Evolutionary conservation across 106 monocot genomes (phyloP).

Genomic region (Dendrobium huoshanense): DNA sequence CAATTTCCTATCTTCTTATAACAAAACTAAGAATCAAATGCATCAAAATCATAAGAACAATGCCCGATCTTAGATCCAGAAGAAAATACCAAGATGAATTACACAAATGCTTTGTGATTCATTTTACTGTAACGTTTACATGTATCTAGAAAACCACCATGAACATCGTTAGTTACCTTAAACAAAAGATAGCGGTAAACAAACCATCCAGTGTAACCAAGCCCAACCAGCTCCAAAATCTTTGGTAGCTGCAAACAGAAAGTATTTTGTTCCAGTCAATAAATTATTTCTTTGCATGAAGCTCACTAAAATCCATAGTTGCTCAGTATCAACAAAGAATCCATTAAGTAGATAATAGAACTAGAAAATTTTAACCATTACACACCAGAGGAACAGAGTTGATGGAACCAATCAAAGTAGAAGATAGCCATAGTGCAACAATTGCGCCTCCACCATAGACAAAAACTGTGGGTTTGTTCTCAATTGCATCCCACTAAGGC

Average conservation of each 20-base stretch:
- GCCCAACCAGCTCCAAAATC: conserved; percentile 82
- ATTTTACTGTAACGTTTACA: not conserved
- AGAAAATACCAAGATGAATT: not conserved
- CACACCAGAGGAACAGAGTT: conserved; percentile 89
- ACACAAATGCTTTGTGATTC: not conserved
- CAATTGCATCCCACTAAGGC: conserved; percentile 80
- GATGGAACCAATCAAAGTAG: conserved; percentile 77
- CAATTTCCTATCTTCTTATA: not conserved
- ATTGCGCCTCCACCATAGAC: conserved; percentile 93
- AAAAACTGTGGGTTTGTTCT: conserved; percentile 85
- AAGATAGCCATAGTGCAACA: conserved; percentile 86
- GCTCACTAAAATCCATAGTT: not conserved
- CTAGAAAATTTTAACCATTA: not conserved
- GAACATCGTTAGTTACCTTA: conserved; percentile 45
- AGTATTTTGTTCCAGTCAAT: not conserved
- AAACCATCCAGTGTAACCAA: conserved; percentile 93
- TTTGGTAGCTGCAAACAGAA: conserved; percentile 57
- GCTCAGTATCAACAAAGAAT: not conserved
- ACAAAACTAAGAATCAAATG: not conserved
- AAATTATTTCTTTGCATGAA: too few relatives aligned
- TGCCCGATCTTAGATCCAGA: not conserved
- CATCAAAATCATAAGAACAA: not conserved
- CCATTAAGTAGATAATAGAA: not conserved
- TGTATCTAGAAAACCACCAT: not conserved
- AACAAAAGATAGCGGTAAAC: conserved; percentile 91